Conservation (phyloP, 2,329 filamentous ascomycete species). For the Simplicillium aogashimaense region DNA sequence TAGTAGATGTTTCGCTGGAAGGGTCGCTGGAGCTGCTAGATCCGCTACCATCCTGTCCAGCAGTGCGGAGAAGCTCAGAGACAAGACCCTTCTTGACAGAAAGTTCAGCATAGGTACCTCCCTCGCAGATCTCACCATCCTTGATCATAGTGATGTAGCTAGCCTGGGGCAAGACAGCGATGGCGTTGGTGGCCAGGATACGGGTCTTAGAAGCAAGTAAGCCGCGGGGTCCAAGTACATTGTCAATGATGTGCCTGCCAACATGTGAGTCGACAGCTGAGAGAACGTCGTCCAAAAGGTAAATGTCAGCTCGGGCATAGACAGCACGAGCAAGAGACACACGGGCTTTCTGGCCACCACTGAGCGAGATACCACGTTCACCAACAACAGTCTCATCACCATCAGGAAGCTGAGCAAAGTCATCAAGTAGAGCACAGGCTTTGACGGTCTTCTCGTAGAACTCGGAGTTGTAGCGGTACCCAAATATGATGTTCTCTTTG, state of each 20-base stretch:
- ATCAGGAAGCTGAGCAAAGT: constrained; percentile 86
- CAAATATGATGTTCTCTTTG: constrained; percentile 94
- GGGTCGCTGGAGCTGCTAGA: constrained; percentile 33
- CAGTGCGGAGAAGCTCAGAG: constrained; percentile 70
- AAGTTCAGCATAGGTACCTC: constrained; percentile 82
- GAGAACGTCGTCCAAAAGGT: constrained; percentile 85
- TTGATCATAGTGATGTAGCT: constrained; percentile 81
- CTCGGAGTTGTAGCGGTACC: constrained; percentile 81
- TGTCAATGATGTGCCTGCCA: constrained; percentile 86
- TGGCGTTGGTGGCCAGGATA: constrained; percentile 90
- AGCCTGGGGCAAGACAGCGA: constrained; percentile 79
- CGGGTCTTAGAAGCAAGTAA: constrained; percentile 78
- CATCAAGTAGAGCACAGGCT: constrained; percentile 82
- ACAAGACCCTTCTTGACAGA: constrained; percentile 92
- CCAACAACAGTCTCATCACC: constrained; percentile 95
- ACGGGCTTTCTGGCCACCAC: constrained; percentile 91
- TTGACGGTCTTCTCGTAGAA: constrained; percentile 92
- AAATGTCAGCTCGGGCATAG: constrained; percentile 93
- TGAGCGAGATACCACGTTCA: constrained; percentile 91
- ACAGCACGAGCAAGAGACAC: constrained; percentile 87
- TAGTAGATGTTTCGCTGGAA: constrained; percentile 46
- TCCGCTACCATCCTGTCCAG: constrained; percentile 43
- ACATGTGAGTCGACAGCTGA: constrained; percentile 99
- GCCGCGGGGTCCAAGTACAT: constrained; percentile 79
- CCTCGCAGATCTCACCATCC: constrained; percentile 74